These are phyloP conservation scores for Chamaecrista fasciculata DNA, from an alignment of 306 rosid species.

Conservation along the genomic window DNA sequence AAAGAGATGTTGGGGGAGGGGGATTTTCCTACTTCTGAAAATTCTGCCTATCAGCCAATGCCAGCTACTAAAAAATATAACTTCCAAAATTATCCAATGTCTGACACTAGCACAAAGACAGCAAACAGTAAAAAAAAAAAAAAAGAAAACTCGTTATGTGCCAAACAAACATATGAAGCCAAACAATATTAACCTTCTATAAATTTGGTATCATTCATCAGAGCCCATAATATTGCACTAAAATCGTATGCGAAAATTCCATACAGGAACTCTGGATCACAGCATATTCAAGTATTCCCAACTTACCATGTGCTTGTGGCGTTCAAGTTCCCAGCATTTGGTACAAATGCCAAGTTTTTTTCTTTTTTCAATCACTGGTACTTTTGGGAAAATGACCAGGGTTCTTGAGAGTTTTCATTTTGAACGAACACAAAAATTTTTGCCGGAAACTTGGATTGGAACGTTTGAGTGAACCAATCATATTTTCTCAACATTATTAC, in stretches of 20 bases:
- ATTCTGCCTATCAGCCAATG: slow-evolving; percentile 20
- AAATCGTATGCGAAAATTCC: slow-evolving; percentile 7
- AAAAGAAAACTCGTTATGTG: background rate
- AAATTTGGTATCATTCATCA: slow-evolving; percentile 18
- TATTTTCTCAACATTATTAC: background rate
- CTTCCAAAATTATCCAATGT: background rate
- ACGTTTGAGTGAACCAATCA: background rate
- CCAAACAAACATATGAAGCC: slow-evolving; percentile 16
- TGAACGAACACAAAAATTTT: background rate
- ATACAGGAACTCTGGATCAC: background rate
- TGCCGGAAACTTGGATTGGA: background rate
- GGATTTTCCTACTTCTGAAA: too few relatives aligned
- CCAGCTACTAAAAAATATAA: slow-evolving; percentile 19
- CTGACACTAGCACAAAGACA: slow-evolving; percentile 10
- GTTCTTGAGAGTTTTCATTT: background rate
- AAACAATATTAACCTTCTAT: slow-evolving; percentile 7
- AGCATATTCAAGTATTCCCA: background rate
- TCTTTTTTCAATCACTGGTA: background rate
- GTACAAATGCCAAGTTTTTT: background rate
- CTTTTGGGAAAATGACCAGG: background rate
- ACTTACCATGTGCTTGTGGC: background rate
- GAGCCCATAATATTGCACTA: background rate
- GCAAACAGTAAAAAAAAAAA: background rate
- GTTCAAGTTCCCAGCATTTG: background rate
- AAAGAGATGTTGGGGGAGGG: background rate